phyloP scores from a whole-genome alignment of 345 rosid species.

The Eucalyptus cloeziana region DNA sequence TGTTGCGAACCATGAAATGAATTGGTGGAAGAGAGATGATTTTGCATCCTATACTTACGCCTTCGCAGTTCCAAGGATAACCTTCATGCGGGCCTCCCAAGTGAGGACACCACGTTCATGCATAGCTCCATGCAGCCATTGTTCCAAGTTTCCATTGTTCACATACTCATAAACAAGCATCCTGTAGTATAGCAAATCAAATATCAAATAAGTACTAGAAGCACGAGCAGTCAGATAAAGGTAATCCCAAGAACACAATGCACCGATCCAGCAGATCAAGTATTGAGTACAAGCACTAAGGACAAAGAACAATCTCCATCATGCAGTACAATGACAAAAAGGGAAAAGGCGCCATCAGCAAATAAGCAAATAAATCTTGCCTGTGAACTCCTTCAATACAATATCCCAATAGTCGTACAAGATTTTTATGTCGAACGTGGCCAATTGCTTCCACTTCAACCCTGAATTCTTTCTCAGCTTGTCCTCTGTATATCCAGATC shows the following conservation, averaged over 20 bases:
- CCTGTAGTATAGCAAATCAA: slow-evolving; percentile 14
- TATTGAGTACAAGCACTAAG: neutral
- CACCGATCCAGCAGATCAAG: neutral
- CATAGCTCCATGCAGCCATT: slow-evolving; percentile 78
- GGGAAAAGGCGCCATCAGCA: neutral
- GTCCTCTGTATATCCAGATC: slow-evolving; percentile 48
- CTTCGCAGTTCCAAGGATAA: slow-evolving; percentile 64
- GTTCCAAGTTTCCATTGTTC: slow-evolving; percentile 80
- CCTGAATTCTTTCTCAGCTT: slow-evolving; percentile 93
- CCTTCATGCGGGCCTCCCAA: slow-evolving; percentile 88
- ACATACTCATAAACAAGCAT: slow-evolving; percentile 87
- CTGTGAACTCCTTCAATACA: slow-evolving; percentile 93
- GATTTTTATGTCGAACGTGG: slow-evolving; percentile 92
- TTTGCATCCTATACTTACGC: slow-evolving; percentile 28
- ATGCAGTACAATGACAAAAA: neutral
- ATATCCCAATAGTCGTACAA: slow-evolving; percentile 85
- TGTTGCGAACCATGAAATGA: neutral
- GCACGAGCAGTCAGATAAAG: neutral
- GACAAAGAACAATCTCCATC: neutral
- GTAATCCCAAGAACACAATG: neutral
- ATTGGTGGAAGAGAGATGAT: neutral
- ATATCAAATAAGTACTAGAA: neutral
- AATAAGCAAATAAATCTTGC: slow-evolving; percentile 13
- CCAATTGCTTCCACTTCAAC: slow-evolving; percentile 99
- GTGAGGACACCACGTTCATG: slow-evolving; percentile 44